phyloP scores from a whole-genome alignment of 495 filamentous ascomycete genomes.

The Lepidopterella palustris region DNA sequence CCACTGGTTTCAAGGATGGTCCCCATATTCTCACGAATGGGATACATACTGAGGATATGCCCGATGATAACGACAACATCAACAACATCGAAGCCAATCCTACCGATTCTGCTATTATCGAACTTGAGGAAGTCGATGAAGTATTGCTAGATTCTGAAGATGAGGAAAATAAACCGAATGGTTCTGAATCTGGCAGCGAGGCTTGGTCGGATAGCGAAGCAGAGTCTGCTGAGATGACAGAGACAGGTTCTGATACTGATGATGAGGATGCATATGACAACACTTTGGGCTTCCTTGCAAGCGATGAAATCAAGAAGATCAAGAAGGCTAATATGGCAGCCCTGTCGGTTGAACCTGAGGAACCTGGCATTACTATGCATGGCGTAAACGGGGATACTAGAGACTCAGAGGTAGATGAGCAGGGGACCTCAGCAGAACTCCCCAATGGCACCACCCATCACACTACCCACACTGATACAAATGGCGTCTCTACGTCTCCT shows the following conservation, averaged over 20 bases:
- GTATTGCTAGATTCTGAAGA: conserved; percentile 43
- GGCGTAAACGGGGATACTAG: not conserved
- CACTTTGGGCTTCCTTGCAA: not conserved
- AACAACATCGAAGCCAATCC: conserved; percentile 28
- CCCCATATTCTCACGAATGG: conserved; percentile 1
- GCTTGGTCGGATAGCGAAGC: conserved; percentile 19
- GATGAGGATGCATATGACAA: conserved; percentile 3
- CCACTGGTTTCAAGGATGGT: conserved; percentile 18
- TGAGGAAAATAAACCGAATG: not conserved
- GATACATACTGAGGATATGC: not conserved
- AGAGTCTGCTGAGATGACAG: conserved; percentile 11
- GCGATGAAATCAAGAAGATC: not conserved
- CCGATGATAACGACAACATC: conserved; percentile 28
- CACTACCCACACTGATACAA: not conserved
- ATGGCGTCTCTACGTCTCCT: not conserved
- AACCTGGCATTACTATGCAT: not conserved
- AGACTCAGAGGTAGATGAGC: not conserved
- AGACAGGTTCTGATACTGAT: not conserved
- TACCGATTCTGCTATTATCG: conserved; percentile 32
- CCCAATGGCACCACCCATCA: not conserved
- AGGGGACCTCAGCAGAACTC: not conserved
- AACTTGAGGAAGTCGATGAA: conserved; percentile 61
- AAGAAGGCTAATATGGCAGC: not conserved
- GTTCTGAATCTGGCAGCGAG: conserved; percentile 22
- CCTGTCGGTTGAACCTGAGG: not conserved